A percentile compares a stretch with the other conserved stretches of the same genome.
These are phyloP conservation scores for Candida frijolesensis DNA, from an alignment of 1,139 yeast species.

Conservation along the genomic window DNA sequence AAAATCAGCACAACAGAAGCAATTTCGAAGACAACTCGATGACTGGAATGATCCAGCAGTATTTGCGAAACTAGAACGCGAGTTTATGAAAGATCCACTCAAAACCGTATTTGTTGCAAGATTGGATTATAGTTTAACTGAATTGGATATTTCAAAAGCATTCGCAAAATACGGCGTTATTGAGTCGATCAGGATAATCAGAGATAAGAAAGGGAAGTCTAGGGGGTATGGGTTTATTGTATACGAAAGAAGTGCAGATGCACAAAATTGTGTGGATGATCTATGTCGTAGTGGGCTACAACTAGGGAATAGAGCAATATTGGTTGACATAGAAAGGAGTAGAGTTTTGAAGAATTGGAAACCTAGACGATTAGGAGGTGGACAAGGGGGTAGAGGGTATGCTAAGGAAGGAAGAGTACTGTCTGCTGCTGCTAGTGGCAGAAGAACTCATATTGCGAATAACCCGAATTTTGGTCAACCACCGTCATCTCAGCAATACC, in stretches of 20 bases:
- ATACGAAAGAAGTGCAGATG: conserved; percentile 61
- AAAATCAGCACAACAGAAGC: conserved; percentile 30
- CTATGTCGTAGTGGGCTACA: conserved; percentile 56
- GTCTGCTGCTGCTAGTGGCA: conserved; percentile 55
- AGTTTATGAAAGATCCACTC: conserved; percentile 69
- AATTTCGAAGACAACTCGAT: conserved; percentile 38
- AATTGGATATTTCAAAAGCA: conserved; percentile 64
- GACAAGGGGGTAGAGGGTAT: conserved; percentile 62
- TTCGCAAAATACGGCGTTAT: conserved; percentile 72
- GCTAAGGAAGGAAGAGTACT: conserved; percentile 42
- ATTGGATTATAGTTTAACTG: conserved; percentile 65
- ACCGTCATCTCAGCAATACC: conserved; percentile 4
- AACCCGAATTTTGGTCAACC: conserved; percentile 13
- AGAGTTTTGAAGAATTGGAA: conserved; percentile 75
- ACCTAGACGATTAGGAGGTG: conserved; percentile 74
- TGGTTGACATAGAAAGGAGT: conserved; percentile 87
- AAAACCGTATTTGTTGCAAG: conserved; percentile 79
- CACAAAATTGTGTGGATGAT: conserved; percentile 58
- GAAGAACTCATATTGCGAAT: conserved; percentile 28
- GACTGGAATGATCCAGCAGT: conserved; percentile 56
- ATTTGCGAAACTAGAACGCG: conserved; percentile 52
- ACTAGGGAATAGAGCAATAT: conserved; percentile 45
- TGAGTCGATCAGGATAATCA: conserved; percentile 66
- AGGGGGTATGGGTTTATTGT: conserved; percentile 87
- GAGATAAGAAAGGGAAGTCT: conserved; percentile 58